Evolutionary conservation across 805 yeast species (phyloP), one percentile per base, ranked within the genome.

Genomic region (Teunomyces funiuensis): DNA sequence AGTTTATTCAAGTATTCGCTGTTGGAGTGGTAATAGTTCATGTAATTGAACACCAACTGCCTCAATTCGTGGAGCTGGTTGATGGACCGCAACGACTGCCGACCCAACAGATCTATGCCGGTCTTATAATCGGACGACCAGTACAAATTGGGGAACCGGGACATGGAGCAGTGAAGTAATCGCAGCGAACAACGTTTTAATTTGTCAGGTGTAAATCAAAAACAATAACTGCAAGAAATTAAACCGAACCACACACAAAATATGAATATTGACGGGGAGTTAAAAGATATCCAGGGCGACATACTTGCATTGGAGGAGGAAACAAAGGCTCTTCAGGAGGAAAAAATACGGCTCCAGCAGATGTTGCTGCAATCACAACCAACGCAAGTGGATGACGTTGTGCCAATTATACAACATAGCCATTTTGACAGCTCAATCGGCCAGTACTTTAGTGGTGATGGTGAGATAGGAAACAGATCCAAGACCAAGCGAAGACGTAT

Each of bases 41-140:
- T 60, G 45, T 65, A 64, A 39, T 49, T 55, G 49, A 64, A 60
- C 30, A 70, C 65, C 45, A 70, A 54, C 41, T 55, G 58, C 22
- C 72, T 56, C 11, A 69, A 54, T 30, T 69, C 74, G 45, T 71
- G 75, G 11, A 69, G 53, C 51, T 70, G 76, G 23, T 52, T 49
- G 20, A 69, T 46, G 5, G 74, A 66, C 19, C 57, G 51, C 8
- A 46, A 42, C 31, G 64, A 57, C 47, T 68, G 74, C 6, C 43
- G 40, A 11, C 55, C 47, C 16, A 71, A 47, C 29, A 45, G 50
- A 26, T 61, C 65, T 14, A 70, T 60, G 4, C 74, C 71, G 3
- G 69, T 47, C 25, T 51, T 53, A 39, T 65, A 67, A 53, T 71
- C 76, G 1, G 73, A 48, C 3, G 73, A 62, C 74, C 75, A 71